A percentile compares a stretch with the other conserved stretches of the same genome.
Evolutionary conservation across 176 grass and related monocot species (phyloP).

Genomic region (Luzula sylvatica): DNA sequence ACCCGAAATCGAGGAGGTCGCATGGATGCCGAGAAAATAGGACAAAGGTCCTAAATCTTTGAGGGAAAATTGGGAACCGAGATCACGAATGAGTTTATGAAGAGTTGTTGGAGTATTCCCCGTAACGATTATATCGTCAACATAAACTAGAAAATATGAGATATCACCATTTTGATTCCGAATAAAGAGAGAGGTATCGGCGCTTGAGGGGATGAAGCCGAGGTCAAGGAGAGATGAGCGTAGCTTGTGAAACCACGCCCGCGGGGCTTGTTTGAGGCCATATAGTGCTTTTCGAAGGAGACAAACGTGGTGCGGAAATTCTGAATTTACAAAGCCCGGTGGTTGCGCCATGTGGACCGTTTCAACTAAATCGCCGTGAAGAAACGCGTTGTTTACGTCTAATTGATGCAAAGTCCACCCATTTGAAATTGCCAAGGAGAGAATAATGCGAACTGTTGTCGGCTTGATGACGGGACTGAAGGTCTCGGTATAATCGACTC

Average conservation of each 20-base stretch:
- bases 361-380: not conserved
- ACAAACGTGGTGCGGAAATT: not conserved
- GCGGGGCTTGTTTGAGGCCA: not conserved
- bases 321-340: not conserved
- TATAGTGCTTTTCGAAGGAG: not conserved
- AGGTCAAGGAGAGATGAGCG: not conserved
- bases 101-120: not conserved
- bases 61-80: too few species aligned
- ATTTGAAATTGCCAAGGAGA: not conserved
- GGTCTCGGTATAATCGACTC: not conserved
- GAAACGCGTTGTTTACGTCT: not conserved
- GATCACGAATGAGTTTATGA: too few species aligned
- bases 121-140: not conserved
- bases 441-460: not conserved
- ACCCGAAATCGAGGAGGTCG: too few species aligned
- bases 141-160: not conserved
- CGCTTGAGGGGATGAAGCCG: not conserved
- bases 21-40: too few species aligned
- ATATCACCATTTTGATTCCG: too few species aligned
- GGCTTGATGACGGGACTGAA: not conserved
- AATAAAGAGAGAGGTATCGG: not conserved
- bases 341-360: not conserved
- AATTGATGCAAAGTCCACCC: not conserved
- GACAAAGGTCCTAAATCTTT: too few species aligned
- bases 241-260: not conserved